phyloP scores from a whole-genome alignment of 2,329 filamentous ascomycete genomes.

The Pseudopyrenochaeta lycopersici region DNA sequence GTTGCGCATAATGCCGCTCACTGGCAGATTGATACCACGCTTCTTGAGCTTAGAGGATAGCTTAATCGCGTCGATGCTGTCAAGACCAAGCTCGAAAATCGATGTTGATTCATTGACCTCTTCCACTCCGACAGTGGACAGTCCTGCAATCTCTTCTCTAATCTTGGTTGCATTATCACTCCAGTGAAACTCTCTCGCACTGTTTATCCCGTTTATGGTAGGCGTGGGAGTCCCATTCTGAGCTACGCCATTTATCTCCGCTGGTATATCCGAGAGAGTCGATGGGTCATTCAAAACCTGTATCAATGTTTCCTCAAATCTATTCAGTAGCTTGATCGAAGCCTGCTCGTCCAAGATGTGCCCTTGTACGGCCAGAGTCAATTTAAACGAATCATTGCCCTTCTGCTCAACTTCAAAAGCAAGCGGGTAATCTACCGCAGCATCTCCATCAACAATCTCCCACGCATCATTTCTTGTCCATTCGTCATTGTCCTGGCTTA shows the following conservation, averaged over 20 bases:
- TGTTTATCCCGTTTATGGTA: background rate
- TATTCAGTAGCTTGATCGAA: constrained; percentile 52
- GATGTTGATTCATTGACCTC: constrained; percentile 68
- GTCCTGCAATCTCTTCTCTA: constrained; percentile 67
- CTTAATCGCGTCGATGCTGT: constrained; percentile 92
- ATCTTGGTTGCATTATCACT: constrained; percentile 62
- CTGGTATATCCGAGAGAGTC: constrained; percentile 15
- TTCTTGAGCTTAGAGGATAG: constrained; percentile 76
- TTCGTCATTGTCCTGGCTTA: constrained; percentile 38
- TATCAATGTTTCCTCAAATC: constrained; percentile 53
- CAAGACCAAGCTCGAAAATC: constrained; percentile 83
- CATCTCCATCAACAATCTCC: constrained; percentile 54
- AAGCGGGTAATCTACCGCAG: constrained; percentile 73
- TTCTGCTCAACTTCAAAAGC: constrained; percentile 76
- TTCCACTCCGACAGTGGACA: constrained; percentile 64
- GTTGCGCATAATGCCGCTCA: constrained; percentile 79
- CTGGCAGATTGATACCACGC: constrained; percentile 66
- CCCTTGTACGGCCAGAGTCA: constrained; percentile 69
- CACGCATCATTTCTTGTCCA: constrained; percentile 59
- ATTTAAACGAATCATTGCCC: constrained; percentile 56
- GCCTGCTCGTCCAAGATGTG: constrained; percentile 48
- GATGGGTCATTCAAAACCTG: constrained; percentile 48
- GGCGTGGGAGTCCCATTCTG: background rate
- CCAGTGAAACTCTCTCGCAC: constrained; percentile 64
- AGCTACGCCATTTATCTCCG: background rate